A percentile compares a stretch with the other conserved stretches of the same genome.
These are phyloP conservation scores for Groenewaldozyma sp. DNA, from an alignment of 1,139 yeast species.

Conservation along the genomic window DNA sequence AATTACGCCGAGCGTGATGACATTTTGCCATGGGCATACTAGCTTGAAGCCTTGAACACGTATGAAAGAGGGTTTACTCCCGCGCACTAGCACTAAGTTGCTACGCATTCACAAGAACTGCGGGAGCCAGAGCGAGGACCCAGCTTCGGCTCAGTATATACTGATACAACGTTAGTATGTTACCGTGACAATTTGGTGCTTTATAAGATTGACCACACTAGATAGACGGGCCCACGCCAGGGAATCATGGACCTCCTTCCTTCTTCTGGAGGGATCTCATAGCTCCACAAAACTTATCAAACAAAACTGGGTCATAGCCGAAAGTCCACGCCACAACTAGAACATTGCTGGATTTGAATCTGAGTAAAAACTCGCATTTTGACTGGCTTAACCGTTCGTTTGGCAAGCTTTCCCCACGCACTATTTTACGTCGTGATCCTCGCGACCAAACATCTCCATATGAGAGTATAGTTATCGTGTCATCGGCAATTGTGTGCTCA, in stretches of 20 bases:
- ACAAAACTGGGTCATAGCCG: slow-evolving; percentile 14
- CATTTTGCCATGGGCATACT: no score
- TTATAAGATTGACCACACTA: no score
- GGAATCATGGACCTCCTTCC: neutral
- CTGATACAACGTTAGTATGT: no score
- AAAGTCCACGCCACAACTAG: slow-evolving; percentile 13
- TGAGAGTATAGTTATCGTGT: neutral
- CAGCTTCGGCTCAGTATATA: no score
- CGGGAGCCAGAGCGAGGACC: no score
- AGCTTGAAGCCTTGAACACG: no score
- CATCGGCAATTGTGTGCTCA: neutral
- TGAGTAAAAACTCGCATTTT: neutral
- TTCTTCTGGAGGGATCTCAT: neutral
- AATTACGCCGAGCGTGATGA: no score
- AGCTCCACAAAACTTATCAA: slow-evolving; percentile 15
- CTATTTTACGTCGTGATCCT: slow-evolving; percentile 21
- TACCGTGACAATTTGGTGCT: no score
- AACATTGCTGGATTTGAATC: neutral
- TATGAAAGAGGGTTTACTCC: no score
- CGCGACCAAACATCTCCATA: slow-evolving; percentile 31
- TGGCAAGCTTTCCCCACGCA: neutral
- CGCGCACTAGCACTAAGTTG: no score
- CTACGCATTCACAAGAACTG: no score
- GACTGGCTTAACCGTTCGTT: neutral
- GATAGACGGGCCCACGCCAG: no score